These are phyloP conservation scores for Platanthera guangdongensis DNA, from an alignment of 106 monocot genomes.

Conservation along the genomic window DNA sequence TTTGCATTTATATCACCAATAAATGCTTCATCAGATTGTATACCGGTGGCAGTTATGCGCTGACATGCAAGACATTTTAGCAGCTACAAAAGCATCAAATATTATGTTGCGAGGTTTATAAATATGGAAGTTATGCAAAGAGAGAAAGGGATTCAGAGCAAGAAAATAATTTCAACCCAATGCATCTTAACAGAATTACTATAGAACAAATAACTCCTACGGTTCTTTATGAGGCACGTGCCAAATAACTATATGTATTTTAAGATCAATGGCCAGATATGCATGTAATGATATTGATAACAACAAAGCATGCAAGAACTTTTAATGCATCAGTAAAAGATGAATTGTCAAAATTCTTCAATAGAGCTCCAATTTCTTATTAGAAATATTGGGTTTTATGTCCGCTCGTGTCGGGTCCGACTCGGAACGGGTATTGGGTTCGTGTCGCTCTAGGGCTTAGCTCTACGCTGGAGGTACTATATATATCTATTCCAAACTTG, in stretches of 20 bases:
- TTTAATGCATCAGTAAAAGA: not conserved
- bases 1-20: conserved; percentile 61
- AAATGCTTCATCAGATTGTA: conserved; percentile 40
- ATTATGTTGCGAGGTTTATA: not conserved
- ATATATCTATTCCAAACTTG: too few relatives aligned
- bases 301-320: not conserved
- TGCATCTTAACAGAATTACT: not conserved
- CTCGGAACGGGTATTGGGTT: too few relatives aligned
- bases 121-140: not conserved
- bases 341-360: not conserved
- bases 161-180: not conserved
- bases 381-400: too few relatives aligned
- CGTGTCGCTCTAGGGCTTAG: too few relatives aligned
- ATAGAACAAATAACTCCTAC: not conserved
- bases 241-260: not conserved
- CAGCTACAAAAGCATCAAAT: not conserved
- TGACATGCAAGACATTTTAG: conserved; percentile 15
- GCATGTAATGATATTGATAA: not conserved
- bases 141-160: not conserved
- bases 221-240: not conserved
- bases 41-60: conserved; percentile 58
- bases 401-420: too few relatives aligned
- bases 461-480: too few relatives aligned
- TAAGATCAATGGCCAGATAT: not conserved
- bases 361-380: not conserved